Conservation (phyloP, 2,329 filamentous ascomycete genomes). For the Alternaria rosae region DNA sequence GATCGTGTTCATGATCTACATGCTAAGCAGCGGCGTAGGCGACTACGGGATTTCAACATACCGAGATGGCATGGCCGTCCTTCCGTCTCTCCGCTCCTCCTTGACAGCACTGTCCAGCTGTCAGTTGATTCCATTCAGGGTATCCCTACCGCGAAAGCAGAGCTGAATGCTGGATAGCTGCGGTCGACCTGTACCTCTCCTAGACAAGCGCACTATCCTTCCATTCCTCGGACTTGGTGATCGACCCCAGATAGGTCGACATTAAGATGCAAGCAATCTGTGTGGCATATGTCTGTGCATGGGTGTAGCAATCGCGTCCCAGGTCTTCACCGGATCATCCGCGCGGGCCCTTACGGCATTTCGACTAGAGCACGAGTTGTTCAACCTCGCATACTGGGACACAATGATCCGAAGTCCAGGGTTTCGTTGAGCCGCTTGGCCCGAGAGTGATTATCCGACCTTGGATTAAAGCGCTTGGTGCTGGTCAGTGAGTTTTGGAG, state of each 20-base stretch:
- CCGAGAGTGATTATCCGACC: slow-evolving; percentile 1
- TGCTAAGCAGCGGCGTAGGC: background rate
- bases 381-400: slow-evolving; percentile 1
- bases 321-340: background rate
- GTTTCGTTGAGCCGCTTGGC: slow-evolving; percentile 5
- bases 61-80: slow-evolving; percentile 4
- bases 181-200: background rate
- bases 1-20: slow-evolving; percentile 8
- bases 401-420: slow-evolving; percentile 6
- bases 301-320: background rate
- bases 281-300: background rate
- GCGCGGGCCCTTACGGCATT: slow-evolving; percentile 1
- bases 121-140: background rate
- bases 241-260: background rate
- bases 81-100: background rate
- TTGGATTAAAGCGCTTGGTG: slow-evolving; percentile 13
- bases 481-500: slow-evolving; percentile 6
- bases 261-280: background rate
- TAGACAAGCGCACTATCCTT: background rate
- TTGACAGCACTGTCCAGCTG: background rate
- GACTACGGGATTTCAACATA: slow-evolving; percentile 6
- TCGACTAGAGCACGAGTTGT: background rate
- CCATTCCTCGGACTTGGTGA: background rate
- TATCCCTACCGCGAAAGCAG: background rate
- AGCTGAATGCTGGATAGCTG: background rate